Evolutionary conservation across 176 grass and related monocot species (phyloP).

Genomic region (Zizania latifolia): DNA sequence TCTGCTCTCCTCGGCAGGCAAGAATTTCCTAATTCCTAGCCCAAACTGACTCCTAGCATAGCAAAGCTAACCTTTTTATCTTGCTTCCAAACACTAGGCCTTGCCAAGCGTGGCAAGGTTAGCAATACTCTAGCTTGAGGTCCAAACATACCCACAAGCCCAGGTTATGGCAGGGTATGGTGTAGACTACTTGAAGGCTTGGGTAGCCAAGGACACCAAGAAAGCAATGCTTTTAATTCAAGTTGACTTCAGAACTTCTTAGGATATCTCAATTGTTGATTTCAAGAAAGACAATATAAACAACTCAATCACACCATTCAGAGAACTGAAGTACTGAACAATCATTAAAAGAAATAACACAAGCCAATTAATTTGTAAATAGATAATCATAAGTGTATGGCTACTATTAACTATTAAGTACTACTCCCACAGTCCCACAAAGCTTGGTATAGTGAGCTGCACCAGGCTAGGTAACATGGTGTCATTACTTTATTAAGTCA

Average conservation of each 20-base stretch:
- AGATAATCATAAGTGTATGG: background rate
- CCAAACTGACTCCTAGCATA: too few species aligned
- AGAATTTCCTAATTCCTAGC: too few species aligned
- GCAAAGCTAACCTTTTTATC: too few species aligned
- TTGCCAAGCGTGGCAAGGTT: too few species aligned
- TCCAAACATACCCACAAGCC: too few species aligned
- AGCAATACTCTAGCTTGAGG: too few species aligned
- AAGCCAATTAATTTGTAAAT: conserved; percentile 4
- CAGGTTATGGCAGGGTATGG: background rate
- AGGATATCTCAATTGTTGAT: conserved; percentile 3
- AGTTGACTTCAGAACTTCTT: conserved; percentile 16
- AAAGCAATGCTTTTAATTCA: conserved; percentile 23
- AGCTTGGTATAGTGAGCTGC: conserved; percentile 2
- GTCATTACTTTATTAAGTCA: conserved; percentile 9
- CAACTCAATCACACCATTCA: background rate
- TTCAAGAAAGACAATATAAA: conserved; percentile 11
- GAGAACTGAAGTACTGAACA: background rate
- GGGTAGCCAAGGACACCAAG: background rate
- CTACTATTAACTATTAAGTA: background rate
- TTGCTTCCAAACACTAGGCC: too few species aligned
- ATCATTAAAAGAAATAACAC: conserved; percentile 2
- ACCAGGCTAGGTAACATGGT: background rate
- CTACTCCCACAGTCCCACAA: background rate
- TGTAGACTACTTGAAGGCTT: background rate
- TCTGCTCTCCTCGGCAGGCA: too few species aligned